Percentiles rank a stretch among this genome's conserved stretches.
These are phyloP conservation scores for Podospora bellae-mahoneyi DNA, from an alignment of 495 filamentous ascomycete genomes.

Conservation along the genomic window DNA sequence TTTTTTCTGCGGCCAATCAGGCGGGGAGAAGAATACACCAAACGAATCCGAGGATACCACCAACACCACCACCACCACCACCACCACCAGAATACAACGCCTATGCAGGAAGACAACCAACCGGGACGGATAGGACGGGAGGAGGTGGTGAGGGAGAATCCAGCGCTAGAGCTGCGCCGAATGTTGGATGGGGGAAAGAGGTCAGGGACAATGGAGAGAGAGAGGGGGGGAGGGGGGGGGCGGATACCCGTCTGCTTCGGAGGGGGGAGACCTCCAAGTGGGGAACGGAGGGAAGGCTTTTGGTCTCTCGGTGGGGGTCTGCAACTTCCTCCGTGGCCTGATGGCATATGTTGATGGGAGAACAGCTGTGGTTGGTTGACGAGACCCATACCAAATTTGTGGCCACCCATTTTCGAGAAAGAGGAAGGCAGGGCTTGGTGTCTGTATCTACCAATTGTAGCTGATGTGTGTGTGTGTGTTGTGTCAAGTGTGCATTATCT, in stretches of 20 bases:
- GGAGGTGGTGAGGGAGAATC: background rate
- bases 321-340: too few relatives aligned
- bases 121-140: background rate
- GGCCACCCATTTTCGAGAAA: background rate
- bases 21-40: background rate
- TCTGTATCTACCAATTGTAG: too few relatives aligned
- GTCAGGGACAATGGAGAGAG: background rate
- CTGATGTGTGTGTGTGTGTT: background rate
- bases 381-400: too few relatives aligned
- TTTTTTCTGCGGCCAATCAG: background rate
- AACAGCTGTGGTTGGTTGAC: too few relatives aligned
- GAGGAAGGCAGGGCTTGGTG: too few relatives aligned
- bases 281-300: too few relatives aligned
- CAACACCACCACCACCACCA: too few relatives aligned
- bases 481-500: background rate
- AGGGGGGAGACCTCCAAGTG: background rate
- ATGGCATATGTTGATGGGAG: too few relatives aligned
- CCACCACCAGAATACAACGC: too few relatives aligned
- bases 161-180: background rate
- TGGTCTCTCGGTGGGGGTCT: too few relatives aligned
- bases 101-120: background rate
- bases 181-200: background rate
- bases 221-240: too few relatives aligned
- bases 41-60: background rate
- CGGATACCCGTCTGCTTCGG: background rate